Base-by-base conservation (phyloP, 1,284 basidiomycete genomes). In the Pterulicium gracile region DNA sequence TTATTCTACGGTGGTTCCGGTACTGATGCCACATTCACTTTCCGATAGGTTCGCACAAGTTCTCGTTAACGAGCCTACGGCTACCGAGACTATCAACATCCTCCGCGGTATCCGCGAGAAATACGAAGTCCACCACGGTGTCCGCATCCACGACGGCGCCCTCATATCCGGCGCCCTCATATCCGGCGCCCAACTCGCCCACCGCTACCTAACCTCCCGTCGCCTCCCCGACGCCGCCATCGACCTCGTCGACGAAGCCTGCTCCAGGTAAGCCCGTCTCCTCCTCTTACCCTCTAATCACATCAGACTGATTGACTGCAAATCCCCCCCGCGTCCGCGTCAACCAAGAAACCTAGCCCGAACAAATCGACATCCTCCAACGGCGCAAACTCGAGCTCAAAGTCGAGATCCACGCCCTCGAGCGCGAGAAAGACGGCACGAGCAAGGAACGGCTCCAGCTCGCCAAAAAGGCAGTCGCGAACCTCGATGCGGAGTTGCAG, bases 341-440 rank as follows among this genome's bases (percentile, higher is more conserved):
- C 24, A 91, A 90, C 18, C 81, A 91, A 27, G 95, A 98, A 66
- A 98, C 94, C 0, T 80, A 89, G 49, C 95, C 95, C 0, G 95
- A 98, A 66, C 88, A 79, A 2, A 90, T 98, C 57, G 95, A 98
- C 65, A 84, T 86, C 56, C 75, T 98, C n/a, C 90, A 97, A 61
- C 81, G 93, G 24, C 78, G 77, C 49, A 93, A 92, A 62, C 79
- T 98, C 39, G 89, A 96, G 58, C 75, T 98, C 42, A 89, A 98
- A 61, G 87, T 98, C 32, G 95, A 97, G 61, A 88, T 97, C 22
- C 93, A 97, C 60, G 96, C 95, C 4, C 71, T 98, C 44, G 88
- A 97, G 64, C 77, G 91, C 51, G 90, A 94, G 61, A 96, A 95
- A 66, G 95, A 98, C 54, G 67, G 81, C 10, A 86, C 86, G 2